Evolutionary conservation across 306 rosid species (phyloP), one percentile per base, ranked within the genome.

Genomic region (Ormosia emarginata): DNA sequence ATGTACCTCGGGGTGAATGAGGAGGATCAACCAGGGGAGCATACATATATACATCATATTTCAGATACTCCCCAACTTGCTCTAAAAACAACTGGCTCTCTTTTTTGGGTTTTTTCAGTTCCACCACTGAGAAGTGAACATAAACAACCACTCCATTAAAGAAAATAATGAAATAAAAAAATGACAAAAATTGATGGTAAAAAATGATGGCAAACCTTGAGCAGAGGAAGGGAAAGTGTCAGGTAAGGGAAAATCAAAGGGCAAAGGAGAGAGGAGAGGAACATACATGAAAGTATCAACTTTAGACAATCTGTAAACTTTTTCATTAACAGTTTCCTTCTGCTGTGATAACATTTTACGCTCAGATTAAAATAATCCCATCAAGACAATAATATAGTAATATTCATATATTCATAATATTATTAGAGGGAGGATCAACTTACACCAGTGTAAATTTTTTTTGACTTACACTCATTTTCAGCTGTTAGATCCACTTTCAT

Each of bases 31-130:
- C 82, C 15, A 91, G 50, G 30, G 94, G 74, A 79, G 87, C 89
- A 85, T 88, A 91, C 97, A 92, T 86, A 85, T 90, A 92, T 67
- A 47, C 83, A 71, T 92, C 92, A 58, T 87, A 90, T 70, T 75
- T 88, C 72, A 94, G 72, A 82, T 88, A 92, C 52, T 89, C 89
- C 79, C 17, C 70, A 32, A 90, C 74, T 77, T 78, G 82, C 79
- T 87, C 78, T 24, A 81, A 9, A 74, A 88, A 59, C 55, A 81
- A 29, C 44, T 74, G 82, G 13, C 67, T 83, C 79, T 72, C 86
- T 47, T 71, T 78, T 3, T 11, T 33, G 15, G 89, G 67, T 57
- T 81, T 85, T 44, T 67, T 85, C 5, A 79, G 50, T 78, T 88
- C 90, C 47, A 77, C 85, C 44, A 75, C 94, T 89, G 74, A 46